Evolutionary conservation across 805 yeast species (phyloP), one percentile per base, ranked within the genome.

Genomic region (Cyberlindnera suaveolens): DNA sequence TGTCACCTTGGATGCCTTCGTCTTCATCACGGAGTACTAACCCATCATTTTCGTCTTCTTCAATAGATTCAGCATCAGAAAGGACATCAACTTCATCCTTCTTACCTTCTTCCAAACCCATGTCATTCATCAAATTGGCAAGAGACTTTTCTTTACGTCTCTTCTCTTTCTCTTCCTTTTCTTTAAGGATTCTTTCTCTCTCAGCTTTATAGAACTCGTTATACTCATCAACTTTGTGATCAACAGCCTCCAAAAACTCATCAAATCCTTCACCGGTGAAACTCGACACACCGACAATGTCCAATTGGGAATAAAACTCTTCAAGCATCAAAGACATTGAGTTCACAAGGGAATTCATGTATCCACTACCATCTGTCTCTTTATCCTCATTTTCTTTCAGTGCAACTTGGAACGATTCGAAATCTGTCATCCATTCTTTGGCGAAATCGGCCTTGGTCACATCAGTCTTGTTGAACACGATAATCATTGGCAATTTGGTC

Each of bases 251-350:
- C 56, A 91, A 61, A 57, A 93, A 91, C 18, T 89, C 96, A 58
- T 89, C 96, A 60, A 93, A 86, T 0, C 99, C 99, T 3, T 74
- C 83, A 15, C 99, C 99, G 0, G 98, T 90, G 57, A 79, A 85
- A 36, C 97, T 80, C 36, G 96, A 87, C 13, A 89, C 96, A n/a
- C 87, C 82, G 36, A 85, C 96, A 48, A 90, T 86, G 60, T 93
- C 98, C 49, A 93, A 68, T 45, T 90, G 90, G 1, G 95, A 82
- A 61, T 93, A 93, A 56, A 93, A 93, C 62, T 93, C 99, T 60
- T 93, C 99, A 44, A 93, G 70, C 88, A 93, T 89, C 53, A 93
- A 71, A 30, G 96, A 85, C 96, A 93, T 86, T 1, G 97, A 89
- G 62, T 90, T 93, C 46, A 93, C 86, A 41, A 93, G 70, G 1